Percentiles rank a stretch among this genome's conserved stretches.
phyloP scores from a whole-genome alignment of 306 rosid species.

The Carpinus viminea region DNA sequence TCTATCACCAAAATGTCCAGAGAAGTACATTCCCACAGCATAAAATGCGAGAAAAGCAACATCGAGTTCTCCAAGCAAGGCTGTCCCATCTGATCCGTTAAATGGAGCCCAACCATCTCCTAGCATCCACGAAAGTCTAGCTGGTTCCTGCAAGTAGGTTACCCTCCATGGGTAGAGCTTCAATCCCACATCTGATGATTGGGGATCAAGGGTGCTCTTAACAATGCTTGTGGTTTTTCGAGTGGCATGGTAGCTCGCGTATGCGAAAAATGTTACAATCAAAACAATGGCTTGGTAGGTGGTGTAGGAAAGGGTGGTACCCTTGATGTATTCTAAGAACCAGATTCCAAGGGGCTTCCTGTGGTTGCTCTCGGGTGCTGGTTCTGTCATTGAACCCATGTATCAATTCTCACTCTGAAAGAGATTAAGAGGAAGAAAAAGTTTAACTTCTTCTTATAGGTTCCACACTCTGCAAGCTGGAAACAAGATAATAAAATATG shows the following conservation, averaged over 20 bases:
- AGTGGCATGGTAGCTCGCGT: constrained; percentile 89
- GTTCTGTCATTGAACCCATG: constrained; percentile 62
- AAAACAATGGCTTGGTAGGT: constrained; percentile 82
- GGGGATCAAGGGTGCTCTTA: constrained; percentile 91
- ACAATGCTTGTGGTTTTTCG: constrained; percentile 92
- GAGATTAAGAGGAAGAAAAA: constrained; percentile 29
- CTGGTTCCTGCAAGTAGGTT: constrained; percentile 21
- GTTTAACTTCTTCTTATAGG: constrained; percentile 28
- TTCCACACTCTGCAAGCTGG: constrained; percentile 32
- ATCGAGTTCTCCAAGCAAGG: constrained; percentile 83
- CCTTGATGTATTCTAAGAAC: constrained; percentile 53
- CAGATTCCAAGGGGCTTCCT: constrained; percentile 60
- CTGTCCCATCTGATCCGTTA: constrained; percentile 73
- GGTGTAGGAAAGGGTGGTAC: constrained; percentile 71
- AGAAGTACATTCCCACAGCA: constrained; percentile 92
- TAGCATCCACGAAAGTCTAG: constrained; percentile 32
- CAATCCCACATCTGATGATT: constrained; percentile 47
- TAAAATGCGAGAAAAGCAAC: constrained; percentile 86
- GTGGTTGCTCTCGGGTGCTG: constrained; percentile 29
- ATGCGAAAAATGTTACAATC: constrained; percentile 80
- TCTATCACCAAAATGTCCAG: constrained; percentile 94
- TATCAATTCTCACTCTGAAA: constrained; percentile 17
- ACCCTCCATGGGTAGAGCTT: constrained; percentile 33
- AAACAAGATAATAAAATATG: background rate
- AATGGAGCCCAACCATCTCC: constrained; percentile 95